phyloP scores from a whole-genome alignment of 371 early-diverging fungal species.

The Mortierella sp. region DNA sequence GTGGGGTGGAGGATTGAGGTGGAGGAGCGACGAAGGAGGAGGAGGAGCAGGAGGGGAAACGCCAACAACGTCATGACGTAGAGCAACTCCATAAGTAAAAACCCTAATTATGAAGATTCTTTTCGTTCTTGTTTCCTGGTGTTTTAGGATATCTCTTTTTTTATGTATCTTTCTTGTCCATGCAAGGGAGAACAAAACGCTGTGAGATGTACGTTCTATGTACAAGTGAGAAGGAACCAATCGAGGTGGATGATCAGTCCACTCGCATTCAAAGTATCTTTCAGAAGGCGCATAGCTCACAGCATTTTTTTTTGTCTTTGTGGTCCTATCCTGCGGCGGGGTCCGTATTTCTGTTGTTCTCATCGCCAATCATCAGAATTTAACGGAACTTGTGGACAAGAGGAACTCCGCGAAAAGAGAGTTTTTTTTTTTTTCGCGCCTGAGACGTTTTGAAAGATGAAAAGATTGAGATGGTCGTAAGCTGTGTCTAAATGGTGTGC shows the following conservation, averaged over 20 bases:
- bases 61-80: too few relatives aligned
- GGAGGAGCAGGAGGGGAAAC: too few relatives aligned
- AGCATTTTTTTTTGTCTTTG: not conserved
- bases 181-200: not conserved
- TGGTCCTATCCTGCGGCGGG: too few relatives aligned
- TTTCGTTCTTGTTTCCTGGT: too few relatives aligned
- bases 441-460: not conserved
- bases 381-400: too few relatives aligned
- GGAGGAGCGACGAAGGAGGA: not conserved
- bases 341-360: too few relatives aligned
- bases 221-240: not conserved
- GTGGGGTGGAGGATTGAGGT: not conserved
- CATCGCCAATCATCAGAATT: too few relatives aligned
- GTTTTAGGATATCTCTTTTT: too few relatives aligned
- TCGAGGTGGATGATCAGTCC: slow-evolving; percentile 3
- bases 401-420: not conserved
- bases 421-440: not conserved
- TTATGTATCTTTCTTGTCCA: too few relatives aligned
- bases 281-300: not conserved
- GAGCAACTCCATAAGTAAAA: too few relatives aligned
- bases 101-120: too few relatives aligned
- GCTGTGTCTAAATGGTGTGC: too few relatives aligned
- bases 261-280: not conserved
- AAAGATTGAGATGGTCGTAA: not conserved
- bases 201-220: not conserved